Evolutionary conservation across 768 basidiomycete genomes (phyloP), one percentile per base, ranked within the genome.

Genomic region (Kwoniella shandongensis): DNA sequence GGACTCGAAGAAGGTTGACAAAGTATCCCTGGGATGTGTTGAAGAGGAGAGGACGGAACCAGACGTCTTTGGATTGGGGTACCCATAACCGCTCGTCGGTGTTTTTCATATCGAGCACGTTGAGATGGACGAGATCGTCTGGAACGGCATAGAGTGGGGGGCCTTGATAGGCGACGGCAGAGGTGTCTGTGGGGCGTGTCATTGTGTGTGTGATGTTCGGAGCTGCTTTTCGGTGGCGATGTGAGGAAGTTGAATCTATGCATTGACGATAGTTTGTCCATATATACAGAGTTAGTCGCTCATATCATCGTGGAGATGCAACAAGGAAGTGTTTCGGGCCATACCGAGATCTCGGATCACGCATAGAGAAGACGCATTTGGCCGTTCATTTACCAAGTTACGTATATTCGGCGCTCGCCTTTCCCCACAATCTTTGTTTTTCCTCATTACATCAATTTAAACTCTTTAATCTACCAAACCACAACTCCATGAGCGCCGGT

Each of bases 1-100:
- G 57, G n/a, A 59, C 57, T 26, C 57, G 48, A 15, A 58, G 50
- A 17, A 58, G 41, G 49, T 58, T 58, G 57, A 58, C 57, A 58
- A 58, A 58, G 57, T 58, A 58, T 12, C 57, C 57, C 22, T 58
- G 57, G 11, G 57, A 58, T 6, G 35, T 39, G 29, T 27, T 38
- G 57, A 58, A 58, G 3, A 58, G 49, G 1, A 58, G 41, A 17
- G 57, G 57, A 7, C 57, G 57, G 49, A 58, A 58, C 57, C 57
- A 58, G 41, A 58, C 57, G 42, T 58, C 41, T 20, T 50, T 22
- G 22, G 40, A 23, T 40, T 58, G 57, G 18, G 57, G 57, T 2
- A 58, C 57, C 57, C 57, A 58, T 15, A 58, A 49, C 5, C 57
- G 57, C 26, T 58, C 57, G 42, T 58, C 57, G 41, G 40, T 44